Evolutionary conservation across 2,329 filamentous ascomycete species (phyloP).

Genomic region (Aspergillus sp.): DNA sequence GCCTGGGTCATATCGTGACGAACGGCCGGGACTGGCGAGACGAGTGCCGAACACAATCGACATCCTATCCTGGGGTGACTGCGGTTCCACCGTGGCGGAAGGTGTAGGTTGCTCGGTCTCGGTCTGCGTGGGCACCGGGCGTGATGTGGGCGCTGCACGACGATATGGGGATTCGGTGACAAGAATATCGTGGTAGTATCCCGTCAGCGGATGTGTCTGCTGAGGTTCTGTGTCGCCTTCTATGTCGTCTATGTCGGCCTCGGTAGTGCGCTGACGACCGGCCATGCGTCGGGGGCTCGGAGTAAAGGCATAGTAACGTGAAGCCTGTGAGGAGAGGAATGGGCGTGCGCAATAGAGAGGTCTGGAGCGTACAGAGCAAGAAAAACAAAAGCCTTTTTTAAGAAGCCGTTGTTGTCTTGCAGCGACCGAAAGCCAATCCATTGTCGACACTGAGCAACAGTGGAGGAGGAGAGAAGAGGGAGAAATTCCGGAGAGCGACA

Average conservation of each 20-base stretch:
- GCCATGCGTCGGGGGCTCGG: conserved; percentile 14
- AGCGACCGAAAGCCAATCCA: conserved; percentile 19
- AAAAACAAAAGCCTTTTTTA: conserved; percentile 2
- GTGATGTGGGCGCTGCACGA: conserved; percentile 12
- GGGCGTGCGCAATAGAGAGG: background rate
- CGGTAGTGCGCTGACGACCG: conserved; percentile 10
- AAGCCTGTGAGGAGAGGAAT: conserved; percentile 1
- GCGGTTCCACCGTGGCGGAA: conserved; percentile 11
- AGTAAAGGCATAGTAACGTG: conserved; percentile 12
- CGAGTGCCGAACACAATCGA: conserved; percentile 74
- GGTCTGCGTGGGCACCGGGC: conserved; percentile 8
- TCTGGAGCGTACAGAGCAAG: background rate
- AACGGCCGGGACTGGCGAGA: conserved; percentile 62
- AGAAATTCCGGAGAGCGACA: background rate
- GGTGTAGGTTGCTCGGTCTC: conserved; percentile 14
- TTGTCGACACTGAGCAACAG: conserved; percentile 6
- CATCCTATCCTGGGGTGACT: conserved; percentile 42
- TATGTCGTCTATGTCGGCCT: conserved; percentile 7
- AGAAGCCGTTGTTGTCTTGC: conserved; percentile 12
- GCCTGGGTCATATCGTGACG: conserved; percentile 47
- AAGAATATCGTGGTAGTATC: conserved; percentile 39
- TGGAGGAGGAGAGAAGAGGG: background rate
- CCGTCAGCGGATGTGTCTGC: conserved; percentile 36
- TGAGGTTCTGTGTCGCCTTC: background rate
- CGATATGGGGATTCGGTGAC: conserved; percentile 20